Evolutionary conservation across 495 filamentous ascomycete species (phyloP), one percentile per base, ranked within the genome.

Genomic region (Pseudevernia furfuracea): DNA sequence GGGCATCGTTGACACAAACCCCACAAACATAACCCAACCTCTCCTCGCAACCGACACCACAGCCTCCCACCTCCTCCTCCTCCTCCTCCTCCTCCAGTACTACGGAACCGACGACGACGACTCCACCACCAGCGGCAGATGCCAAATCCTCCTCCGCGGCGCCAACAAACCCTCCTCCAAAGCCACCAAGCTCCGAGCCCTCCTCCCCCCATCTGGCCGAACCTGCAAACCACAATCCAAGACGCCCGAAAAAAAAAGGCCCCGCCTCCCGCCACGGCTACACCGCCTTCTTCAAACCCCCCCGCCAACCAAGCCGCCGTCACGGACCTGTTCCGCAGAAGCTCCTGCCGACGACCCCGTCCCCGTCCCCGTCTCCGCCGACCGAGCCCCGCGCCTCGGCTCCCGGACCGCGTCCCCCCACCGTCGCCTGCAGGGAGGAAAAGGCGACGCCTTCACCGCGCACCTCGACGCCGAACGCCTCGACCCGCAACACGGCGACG

Each of bases 221-320:
- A 41, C 14, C 59, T 61, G 12, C 23, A 61, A 21, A 8, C 3
- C 3, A 14, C 25, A 9, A 25, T 52, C 59, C 41, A 44, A n/a
- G 43, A 61, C 21, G n/a, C 37, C 14, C n/a, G n/a, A n/a, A n/a
- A n/a, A 28, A 28, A 32, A 23, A 46, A 36, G 43, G 59, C 59
- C 9, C 19, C 59, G 25, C 41, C 1, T 61, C 59, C 41, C 38
- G 12, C 23, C 59, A 61, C 41, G 59, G 59, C 37, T 61, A 30
- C 41, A 21, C 34, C 21, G 43, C 59, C n/a, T 52, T 61, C 3
- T 61, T 61, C 59, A 61, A 61, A 49, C 8, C 59, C n/a, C n/a
- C 2, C 36, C 59, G 25, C 39, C 12, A 49, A 32, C 30, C 25
- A 12, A 8, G n/a, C 23, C 0, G 46, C 41, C 23, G 59, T 61